phyloP scores from a whole-genome alignment of 108 stramenopile genomes.

The Skeletonema grethae region DNA sequence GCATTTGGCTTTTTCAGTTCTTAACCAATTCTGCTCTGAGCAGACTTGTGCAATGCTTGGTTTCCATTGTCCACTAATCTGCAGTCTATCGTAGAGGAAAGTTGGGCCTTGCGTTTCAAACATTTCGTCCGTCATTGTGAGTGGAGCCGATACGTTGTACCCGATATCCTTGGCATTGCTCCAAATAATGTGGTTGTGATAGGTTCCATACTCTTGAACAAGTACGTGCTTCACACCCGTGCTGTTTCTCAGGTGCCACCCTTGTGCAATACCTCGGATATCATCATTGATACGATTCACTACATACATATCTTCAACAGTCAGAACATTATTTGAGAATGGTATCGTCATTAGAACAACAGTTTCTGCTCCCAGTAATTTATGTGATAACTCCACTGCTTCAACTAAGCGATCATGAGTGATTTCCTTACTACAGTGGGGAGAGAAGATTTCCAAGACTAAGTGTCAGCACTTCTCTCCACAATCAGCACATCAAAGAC shows the following conservation, averaged over 20 bases:
- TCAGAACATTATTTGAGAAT: slow-evolving; percentile 53
- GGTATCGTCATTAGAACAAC: slow-evolving; percentile 48
- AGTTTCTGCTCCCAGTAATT: slow-evolving; percentile 41
- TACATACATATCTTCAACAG: slow-evolving; percentile 14
- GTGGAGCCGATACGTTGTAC: neutral
- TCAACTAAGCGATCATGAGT: no score
- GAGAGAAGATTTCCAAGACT: no score
- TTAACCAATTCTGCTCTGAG: no score
- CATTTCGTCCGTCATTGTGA: slow-evolving; percentile 12
- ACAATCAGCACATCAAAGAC: no score
- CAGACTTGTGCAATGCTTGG: slow-evolving; percentile 16
- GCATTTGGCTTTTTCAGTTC: no score
- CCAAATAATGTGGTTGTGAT: neutral
- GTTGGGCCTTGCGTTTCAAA: slow-evolving; percentile 23
- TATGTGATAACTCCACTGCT: slow-evolving; percentile 31
- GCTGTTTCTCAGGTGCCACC: slow-evolving; percentile 10
- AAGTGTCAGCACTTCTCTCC: no score
- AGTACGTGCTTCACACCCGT: slow-evolving; percentile 28
- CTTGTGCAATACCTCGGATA: no score
- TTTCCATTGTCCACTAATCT: slow-evolving; percentile 13
- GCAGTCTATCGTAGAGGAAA: slow-evolving; percentile 40
- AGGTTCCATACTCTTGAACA: slow-evolving; percentile 37
- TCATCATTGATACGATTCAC: no score
- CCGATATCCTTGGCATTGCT: no score
- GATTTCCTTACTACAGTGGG: no score